Percentiles rank a stretch among this genome's conserved stretches.
phyloP scores from a whole-genome alignment of 1,284 basidiomycete species.

The Irpex sp. region DNA sequence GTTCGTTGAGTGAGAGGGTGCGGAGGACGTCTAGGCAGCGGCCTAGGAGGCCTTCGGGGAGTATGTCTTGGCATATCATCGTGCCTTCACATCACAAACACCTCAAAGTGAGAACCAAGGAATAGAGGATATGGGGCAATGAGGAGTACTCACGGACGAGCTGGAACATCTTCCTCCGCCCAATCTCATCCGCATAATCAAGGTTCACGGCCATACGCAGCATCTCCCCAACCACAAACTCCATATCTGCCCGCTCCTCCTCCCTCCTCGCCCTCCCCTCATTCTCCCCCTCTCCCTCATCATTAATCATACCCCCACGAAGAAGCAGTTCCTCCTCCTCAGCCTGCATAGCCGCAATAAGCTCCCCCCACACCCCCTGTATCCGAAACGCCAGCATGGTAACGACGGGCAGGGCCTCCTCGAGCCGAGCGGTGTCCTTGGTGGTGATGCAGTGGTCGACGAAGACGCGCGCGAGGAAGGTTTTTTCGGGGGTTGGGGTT shows the following conservation, averaged over 20 bases:
- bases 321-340: conserved; percentile 33
- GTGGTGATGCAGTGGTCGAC: conserved; percentile 73
- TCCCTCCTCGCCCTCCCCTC: conserved; percentile 40
- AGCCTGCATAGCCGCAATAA: conserved; percentile 48
- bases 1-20: conserved; percentile 81
- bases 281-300: conserved; percentile 43
- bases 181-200: conserved; percentile 95
- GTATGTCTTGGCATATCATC: conserved; percentile 80
- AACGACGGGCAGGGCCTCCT: conserved; percentile 81
- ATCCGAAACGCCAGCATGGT: conserved; percentile 87
- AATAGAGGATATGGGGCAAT: no score
- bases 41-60: conserved; percentile 80
- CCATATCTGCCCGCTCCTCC: conserved; percentile 57
- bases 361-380: conserved; percentile 74
- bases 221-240: conserved; percentile 81
- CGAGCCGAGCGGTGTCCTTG: conserved; percentile 68
- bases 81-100: conserved; percentile 46
- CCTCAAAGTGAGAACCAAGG: background rate
- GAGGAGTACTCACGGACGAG: conserved; percentile 81
- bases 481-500: conserved; percentile 74
- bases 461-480: conserved; percentile 83
- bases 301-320: no score
- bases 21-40: conserved; percentile 85
- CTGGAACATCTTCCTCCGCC: conserved; percentile 87
- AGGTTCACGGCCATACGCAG: conserved; percentile 79